Percentiles rank a stretch among this genome's conserved stretches.
phyloP scores from a whole-genome alignment of 108 stramenopile genomes.

The Fistulifera solaris region DNA sequence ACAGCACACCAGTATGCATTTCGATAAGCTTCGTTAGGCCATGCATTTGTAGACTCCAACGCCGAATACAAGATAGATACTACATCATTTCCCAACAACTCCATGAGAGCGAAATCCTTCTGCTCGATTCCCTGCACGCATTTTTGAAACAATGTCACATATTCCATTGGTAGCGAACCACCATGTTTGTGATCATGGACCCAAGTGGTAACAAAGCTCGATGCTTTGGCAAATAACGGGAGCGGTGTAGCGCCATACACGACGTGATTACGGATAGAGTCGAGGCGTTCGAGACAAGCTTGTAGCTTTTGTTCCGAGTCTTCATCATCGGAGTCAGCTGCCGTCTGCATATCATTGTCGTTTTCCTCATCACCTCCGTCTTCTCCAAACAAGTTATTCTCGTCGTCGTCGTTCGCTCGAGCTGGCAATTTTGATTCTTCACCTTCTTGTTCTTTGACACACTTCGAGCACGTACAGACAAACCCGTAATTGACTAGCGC shows the following conservation, averaged over 20 bases:
- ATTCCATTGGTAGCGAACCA: too few relatives aligned
- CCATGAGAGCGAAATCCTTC: constrained; percentile 22
- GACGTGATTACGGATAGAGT: constrained; percentile 20
- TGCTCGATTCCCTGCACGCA: constrained; percentile 1
- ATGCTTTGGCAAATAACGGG: constrained; percentile 15
- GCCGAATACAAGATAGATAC: constrained; percentile 14
- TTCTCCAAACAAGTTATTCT: constrained; percentile 25
- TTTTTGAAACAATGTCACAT: too few relatives aligned
- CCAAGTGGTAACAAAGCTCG: background rate
- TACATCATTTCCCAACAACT: constrained; percentile 20
- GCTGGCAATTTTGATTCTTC: background rate
- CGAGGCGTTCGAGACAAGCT: constrained; percentile 16
- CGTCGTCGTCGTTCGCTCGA: constrained; percentile 3
- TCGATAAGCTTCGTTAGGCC: constrained; percentile 15
- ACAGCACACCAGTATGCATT: constrained; percentile 36
- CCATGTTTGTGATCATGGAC: too few relatives aligned
- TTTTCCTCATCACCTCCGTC: constrained; percentile 27
- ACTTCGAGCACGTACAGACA: constrained; percentile 51
- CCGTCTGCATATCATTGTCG: constrained; percentile 9
- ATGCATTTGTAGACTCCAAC: constrained; percentile 17
- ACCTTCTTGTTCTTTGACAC: constrained; percentile 17
- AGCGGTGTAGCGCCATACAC: constrained; percentile 24
- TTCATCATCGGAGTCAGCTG: background rate
- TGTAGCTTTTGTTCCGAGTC: constrained; percentile 9
- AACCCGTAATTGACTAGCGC: constrained; percentile 75